phyloP scores from a whole-genome alignment of 805 yeast genomes.

The Saccharomyces mikatae region DNA sequence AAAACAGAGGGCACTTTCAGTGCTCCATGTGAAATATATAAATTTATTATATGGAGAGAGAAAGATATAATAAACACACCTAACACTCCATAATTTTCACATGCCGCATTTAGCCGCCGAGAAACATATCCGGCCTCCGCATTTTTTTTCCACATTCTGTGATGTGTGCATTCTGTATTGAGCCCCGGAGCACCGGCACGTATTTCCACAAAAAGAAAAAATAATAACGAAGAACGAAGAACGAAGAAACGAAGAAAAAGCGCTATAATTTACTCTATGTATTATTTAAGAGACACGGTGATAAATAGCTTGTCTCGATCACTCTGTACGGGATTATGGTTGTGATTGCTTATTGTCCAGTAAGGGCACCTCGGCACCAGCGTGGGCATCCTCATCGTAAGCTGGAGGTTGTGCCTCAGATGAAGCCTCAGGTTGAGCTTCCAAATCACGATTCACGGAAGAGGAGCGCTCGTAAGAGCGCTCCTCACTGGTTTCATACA shows the following conservation, averaged over 20 bases:
- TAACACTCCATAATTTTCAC: not conserved
- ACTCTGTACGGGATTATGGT: not conserved
- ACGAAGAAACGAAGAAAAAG: not conserved
- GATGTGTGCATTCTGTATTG: not conserved
- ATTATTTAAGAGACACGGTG: not conserved
- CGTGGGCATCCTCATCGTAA: not conserved
- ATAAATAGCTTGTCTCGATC: not conserved
- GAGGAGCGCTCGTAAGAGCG: conserved; percentile 7
- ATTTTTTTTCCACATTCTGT: not conserved
- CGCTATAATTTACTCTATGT: not conserved
- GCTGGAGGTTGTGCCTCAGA: not conserved
- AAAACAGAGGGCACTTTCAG: not conserved
- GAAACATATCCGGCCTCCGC: not conserved
- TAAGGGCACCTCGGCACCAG: not conserved
- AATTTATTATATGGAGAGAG: not conserved
- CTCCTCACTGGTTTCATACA: conserved; percentile 21
- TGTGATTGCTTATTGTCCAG: not conserved
- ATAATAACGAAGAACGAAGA: too few relatives aligned
- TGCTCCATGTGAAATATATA: not conserved
- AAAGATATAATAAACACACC: not conserved
- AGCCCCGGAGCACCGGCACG: not conserved
- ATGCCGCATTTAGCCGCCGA: not conserved
- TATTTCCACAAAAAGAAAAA: not conserved
- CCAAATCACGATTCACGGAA: not conserved
- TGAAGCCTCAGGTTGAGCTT: not conserved